Base-by-base conservation (phyloP, 1,284 basidiomycete genomes). In the Neonothopanus nambi region DNA sequence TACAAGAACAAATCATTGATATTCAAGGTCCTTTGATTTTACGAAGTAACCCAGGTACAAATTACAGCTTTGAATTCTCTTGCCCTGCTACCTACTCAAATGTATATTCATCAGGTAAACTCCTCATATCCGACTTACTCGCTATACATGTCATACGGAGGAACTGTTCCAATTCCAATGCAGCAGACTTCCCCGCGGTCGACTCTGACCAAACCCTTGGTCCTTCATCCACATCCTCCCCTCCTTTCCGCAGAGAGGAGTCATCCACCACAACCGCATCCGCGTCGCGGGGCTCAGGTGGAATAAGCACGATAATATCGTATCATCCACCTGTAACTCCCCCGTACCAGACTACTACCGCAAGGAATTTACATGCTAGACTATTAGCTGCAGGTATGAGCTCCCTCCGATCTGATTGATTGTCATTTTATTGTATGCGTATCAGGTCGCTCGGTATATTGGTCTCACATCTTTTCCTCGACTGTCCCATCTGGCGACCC, bases 101-200 rank as follows among this genome's bases (percentile, higher is more conserved):
- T 18, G 12, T 3, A 20, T 13, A 9, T 12, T 28, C 1, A n/a
- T n/a, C 40, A 54, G 52, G 20, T 21, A 54, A 54, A 17, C 6
- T 42, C 24, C 63, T 81, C 6, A 60, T 76, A 18, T 72, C 74
- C 38, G 80, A 81, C 56, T 67, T 78, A 15, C 67, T 81, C 9
- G 71, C 79, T 3, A 57, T 81, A 13, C 80, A 82, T 55, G 73
- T 81, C 72, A 63, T 80, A 11, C 76, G 79, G 39, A 48, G 42
- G 23, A 20, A 28, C 24, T 15, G 17, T 15, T 28, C 11, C 47
- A 13, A 24, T 3, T 20, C 26, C 23, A 38, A 9, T 5, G 26
- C 9, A 3, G 12, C 30, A 3, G 35, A 17, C 12, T 24, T 41
- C 12, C 40, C 50, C 17, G 28, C 47, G 11, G 21, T 35, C 17